phyloP scores from a whole-genome alignment of 192 early-diverging fungal species.

The Podila epigama region DNA sequence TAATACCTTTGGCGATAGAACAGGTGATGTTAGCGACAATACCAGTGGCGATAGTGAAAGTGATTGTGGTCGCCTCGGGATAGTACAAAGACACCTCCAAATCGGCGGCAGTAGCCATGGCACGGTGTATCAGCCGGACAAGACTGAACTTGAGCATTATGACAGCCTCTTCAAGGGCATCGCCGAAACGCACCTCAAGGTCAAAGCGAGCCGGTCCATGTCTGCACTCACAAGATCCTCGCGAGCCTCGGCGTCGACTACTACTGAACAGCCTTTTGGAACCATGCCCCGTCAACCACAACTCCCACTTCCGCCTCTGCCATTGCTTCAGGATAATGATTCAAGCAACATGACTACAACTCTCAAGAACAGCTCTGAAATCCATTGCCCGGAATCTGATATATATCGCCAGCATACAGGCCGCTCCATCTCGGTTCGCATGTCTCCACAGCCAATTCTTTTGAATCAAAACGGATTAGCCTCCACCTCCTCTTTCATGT shows the following conservation, averaged over 20 bases:
- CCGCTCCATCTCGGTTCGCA: too few relatives aligned
- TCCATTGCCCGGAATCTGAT: too few relatives aligned
- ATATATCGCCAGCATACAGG: too few relatives aligned
- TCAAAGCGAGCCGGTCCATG: neutral
- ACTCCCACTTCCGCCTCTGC: too few relatives aligned
- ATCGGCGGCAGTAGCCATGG: neutral
- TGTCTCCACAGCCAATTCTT: too few relatives aligned
- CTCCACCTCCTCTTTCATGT: too few relatives aligned
- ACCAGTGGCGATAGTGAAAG: neutral
- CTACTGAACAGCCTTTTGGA: neutral
- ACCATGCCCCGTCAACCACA: neutral
- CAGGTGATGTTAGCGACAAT: too few relatives aligned
- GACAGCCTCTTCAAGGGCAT: conserved; percentile 7
- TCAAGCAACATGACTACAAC: too few relatives aligned
- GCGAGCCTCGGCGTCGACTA: neutral
- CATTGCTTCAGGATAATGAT: too few relatives aligned
- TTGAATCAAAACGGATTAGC: too few relatives aligned
- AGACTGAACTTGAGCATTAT: conserved; percentile 12
- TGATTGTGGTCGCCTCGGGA: neutral
- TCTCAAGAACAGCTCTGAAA: too few relatives aligned
- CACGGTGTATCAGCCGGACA: conserved; percentile 10
- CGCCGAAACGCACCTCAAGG: neutral
- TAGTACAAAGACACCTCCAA: neutral
- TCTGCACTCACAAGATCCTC: neutral
- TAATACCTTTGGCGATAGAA: too few relatives aligned